Evolutionary conservation across 106 monocot species (phyloP).

Genomic region (Dendrobium huoshanense): DNA sequence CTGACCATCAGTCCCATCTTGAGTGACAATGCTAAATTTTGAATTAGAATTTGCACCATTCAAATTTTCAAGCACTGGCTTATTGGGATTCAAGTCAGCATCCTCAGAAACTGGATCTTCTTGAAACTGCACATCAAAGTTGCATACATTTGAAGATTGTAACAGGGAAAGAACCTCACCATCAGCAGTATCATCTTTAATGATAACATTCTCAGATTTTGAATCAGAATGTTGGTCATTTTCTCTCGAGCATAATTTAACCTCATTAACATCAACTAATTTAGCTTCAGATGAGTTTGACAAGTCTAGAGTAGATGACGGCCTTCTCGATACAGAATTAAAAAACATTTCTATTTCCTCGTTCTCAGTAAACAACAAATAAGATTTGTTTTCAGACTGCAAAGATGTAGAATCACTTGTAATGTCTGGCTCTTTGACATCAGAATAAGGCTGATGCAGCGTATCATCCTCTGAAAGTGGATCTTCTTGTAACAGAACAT

Average conservation of each 20-base stretch:
- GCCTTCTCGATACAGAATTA: slow-evolving; percentile 5
- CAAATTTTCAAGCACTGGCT: background rate
- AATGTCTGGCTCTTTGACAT: slow-evolving; percentile 12
- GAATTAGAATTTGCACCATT: slow-evolving; percentile 1
- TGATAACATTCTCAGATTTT: slow-evolving; percentile 7
- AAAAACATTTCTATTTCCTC: slow-evolving; percentile 4
- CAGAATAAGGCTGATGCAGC: slow-evolving; percentile 8
- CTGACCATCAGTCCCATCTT: background rate
- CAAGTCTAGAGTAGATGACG: slow-evolving; percentile 6
- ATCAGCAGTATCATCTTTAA: background rate
- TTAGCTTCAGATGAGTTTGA: slow-evolving; percentile 11
- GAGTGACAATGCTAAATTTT: background rate
- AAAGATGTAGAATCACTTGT: slow-evolving; percentile 3
- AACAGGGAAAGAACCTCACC: background rate
- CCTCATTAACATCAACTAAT: background rate
- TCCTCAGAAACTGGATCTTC: slow-evolving; percentile 2
- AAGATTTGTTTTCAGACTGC: slow-evolving; percentile 1
- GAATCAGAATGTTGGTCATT: slow-evolving; percentile 19
- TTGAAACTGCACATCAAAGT: background rate
- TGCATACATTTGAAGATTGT: background rate
- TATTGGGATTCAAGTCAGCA: background rate
- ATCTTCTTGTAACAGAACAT: slow-evolving; percentile 22
- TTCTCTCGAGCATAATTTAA: slow-evolving; percentile 11
- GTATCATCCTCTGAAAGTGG: slow-evolving; percentile 12
- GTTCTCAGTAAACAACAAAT: background rate